Conservation (phyloP, 148 eudicot genomes). For the Gaultheria prostrata region DNA sequence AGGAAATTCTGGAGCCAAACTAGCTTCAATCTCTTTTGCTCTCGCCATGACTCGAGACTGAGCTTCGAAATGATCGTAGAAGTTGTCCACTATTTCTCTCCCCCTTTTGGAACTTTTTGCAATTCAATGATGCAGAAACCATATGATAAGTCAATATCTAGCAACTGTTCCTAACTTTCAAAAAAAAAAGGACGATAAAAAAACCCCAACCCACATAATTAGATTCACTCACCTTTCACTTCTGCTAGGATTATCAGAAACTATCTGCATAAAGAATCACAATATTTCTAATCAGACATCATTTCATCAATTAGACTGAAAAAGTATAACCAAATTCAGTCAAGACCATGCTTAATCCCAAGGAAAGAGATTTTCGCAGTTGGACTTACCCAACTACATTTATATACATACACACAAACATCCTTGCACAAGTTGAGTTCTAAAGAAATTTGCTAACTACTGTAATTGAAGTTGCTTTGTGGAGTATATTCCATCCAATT, state of each 20-base stretch:
- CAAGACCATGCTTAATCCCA: not conserved
- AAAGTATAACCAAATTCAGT: not conserved
- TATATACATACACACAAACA: not conserved
- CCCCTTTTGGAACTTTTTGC: not conserved
- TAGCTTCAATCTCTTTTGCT: not conserved
- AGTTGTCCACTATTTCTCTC: not conserved
- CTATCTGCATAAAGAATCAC: slow-evolving; percentile 6
- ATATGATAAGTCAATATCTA: not conserved
- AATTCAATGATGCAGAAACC: not conserved
- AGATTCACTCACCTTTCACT: slow-evolving; percentile 11
- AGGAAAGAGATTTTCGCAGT: not conserved
- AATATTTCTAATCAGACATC: not conserved
- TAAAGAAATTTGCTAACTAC: not conserved
- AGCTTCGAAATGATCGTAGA: not conserved
- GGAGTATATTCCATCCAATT: not conserved
- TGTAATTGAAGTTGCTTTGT: not conserved
- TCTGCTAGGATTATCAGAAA: not conserved
- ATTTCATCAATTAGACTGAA: not conserved
- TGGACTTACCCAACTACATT: not conserved
- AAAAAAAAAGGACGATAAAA: not conserved
- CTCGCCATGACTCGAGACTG: not conserved
- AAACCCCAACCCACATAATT: not conserved
- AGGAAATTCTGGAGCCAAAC: not conserved
- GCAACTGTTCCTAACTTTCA: not conserved
- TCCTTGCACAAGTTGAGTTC: not conserved